Percentiles rank a stretch among this genome's conserved stretches.
These are phyloP conservation scores for Fusarium sp. DNA, from an alignment of 2,329 filamentous ascomycete species.

Conservation along the genomic window DNA sequence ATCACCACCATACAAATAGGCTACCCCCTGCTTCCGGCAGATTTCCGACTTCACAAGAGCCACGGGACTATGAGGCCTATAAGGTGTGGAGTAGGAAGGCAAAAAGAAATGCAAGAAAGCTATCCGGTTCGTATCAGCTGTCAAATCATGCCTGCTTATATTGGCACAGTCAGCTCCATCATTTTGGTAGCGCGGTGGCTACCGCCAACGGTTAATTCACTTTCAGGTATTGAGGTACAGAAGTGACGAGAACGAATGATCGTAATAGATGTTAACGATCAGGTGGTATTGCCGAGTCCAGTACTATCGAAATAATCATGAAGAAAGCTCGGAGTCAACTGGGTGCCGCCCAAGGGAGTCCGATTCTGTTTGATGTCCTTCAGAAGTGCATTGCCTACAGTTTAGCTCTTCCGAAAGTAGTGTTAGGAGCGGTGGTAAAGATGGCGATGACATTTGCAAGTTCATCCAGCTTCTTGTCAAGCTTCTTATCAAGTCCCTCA, in stretches of 20 bases:
- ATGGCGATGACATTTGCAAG: not conserved
- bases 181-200: not conserved
- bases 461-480: not conserved
- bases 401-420: not conserved
- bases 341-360: not conserved
- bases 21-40: too few relatives aligned
- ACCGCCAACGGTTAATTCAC: not conserved
- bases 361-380: not conserved
- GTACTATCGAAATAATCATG: not conserved
- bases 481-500: not conserved
- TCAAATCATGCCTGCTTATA: too few relatives aligned
- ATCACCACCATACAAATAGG: too few relatives aligned
- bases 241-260: not conserved
- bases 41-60: too few relatives aligned
- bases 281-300: not conserved
- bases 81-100: too few relatives aligned
- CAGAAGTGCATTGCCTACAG: not conserved
- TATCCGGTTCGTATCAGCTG: too few relatives aligned
- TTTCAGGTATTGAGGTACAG: fast-evolving
- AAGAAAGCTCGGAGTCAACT: not conserved
- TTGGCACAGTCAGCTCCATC: too few relatives aligned
- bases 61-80: too few relatives aligned
- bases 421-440: not conserved
- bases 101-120: too few relatives aligned
- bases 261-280: not conserved